Evolutionary conservation across 495 filamentous ascomycete species (phyloP).

Genomic region (Rostrohypoxylon terebratum): DNA sequence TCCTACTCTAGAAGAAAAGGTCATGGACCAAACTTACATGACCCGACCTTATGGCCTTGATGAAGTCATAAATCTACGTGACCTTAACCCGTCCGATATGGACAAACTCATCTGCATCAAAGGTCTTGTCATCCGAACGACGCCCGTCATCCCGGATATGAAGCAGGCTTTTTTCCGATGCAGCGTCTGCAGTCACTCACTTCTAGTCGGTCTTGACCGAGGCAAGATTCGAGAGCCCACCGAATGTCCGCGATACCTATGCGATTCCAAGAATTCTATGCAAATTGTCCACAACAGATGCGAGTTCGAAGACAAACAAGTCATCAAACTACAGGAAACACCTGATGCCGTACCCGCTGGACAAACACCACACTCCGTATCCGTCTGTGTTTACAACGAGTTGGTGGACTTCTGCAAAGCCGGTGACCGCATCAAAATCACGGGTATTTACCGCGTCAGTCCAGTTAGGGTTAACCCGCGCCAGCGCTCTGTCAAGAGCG

Average conservation of each 20-base stretch:
- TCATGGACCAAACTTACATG: constrained; percentile 79
- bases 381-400: constrained; percentile 95
- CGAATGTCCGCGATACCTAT: constrained; percentile 84
- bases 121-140: constrained; percentile 94
- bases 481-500: constrained; percentile 88
- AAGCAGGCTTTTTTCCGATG: constrained; percentile 95
- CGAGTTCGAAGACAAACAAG: constrained; percentile 94
- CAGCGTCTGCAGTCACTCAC: constrained; percentile 88
- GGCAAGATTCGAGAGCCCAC: constrained; percentile 97
- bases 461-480: constrained; percentile 96
- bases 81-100: constrained; percentile 94
- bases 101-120: constrained; percentile 97
- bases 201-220: constrained; percentile 90
- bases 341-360: constrained; percentile 94
- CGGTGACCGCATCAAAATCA: constrained; percentile 95
- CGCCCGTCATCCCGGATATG: constrained; percentile 98
- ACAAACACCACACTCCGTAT: constrained; percentile 98
- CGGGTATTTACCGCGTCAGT: constrained; percentile 94
- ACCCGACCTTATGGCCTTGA: constrained; percentile 93
- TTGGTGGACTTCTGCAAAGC: constrained; percentile 97
- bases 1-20: constrained; percentile 64
- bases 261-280: constrained; percentile 92
- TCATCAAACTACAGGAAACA: constrained; percentile 98
- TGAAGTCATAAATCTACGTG: constrained; percentile 87
- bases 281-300: constrained; percentile 98